Percentiles rank a stretch among this genome's conserved stretches.
phyloP scores from a whole-genome alignment of 2,329 filamentous ascomycete species.

The Talaromyces sp. region DNA sequence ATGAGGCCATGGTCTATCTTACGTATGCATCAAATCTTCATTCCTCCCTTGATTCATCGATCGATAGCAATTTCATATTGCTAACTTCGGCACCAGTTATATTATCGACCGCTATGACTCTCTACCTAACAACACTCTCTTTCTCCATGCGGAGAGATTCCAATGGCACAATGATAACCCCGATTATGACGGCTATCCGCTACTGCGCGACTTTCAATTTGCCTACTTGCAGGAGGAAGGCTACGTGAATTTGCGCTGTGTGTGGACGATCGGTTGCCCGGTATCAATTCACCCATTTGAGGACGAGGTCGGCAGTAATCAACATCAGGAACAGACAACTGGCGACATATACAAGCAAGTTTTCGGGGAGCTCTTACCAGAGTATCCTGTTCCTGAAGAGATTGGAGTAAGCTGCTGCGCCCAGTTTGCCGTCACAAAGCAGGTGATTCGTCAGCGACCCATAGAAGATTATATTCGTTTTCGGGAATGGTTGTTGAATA shows the following conservation, averaged over 20 bases:
- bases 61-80: neutral
- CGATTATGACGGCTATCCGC: slow-evolving; percentile 41
- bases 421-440: slow-evolving; percentile 53
- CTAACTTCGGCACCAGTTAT: slow-evolving; percentile 2
- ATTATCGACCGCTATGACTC: slow-evolving; percentile 53
- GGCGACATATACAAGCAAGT: slow-evolving; percentile 28
- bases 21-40: slow-evolving; percentile 36
- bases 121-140: slow-evolving; percentile 49
- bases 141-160: slow-evolving; percentile 47
- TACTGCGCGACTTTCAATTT: slow-evolving; percentile 43
- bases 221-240: slow-evolving; percentile 42
- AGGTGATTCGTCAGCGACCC: slow-evolving; percentile 47
- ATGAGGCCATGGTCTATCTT: slow-evolving; percentile 54
- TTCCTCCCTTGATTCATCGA: neutral
- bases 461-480: slow-evolving; percentile 47
- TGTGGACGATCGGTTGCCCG: slow-evolving; percentile 50
- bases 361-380: slow-evolving; percentile 23
- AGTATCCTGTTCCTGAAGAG: slow-evolving; percentile 29
- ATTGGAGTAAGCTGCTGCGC: slow-evolving; percentile 54
- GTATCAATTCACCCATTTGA: slow-evolving; percentile 42
- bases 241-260: slow-evolving; percentile 52
- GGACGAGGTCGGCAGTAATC: slow-evolving; percentile 4
- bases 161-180: slow-evolving; percentile 52
- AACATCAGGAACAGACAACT: slow-evolving; percentile 20
- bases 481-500: slow-evolving; percentile 51